These are phyloP conservation scores for Penstemon barbatus DNA, from an alignment of 257 asterid genomes.

Conservation along the genomic window DNA sequence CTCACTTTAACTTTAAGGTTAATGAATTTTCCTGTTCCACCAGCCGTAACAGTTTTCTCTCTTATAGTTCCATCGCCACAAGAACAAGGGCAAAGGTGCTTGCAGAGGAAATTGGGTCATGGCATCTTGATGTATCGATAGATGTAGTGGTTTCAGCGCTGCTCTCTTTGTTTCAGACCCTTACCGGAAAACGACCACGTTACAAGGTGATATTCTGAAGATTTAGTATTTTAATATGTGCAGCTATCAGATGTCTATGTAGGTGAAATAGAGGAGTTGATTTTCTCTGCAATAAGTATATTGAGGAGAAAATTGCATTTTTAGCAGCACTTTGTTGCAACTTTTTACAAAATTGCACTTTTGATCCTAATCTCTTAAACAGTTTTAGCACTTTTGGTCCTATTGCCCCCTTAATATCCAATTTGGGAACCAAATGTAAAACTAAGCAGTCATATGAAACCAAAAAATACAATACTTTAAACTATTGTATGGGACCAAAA, in stretches of 20 bases:
- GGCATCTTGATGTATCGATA: slow-evolving; percentile 65
- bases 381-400: too few species aligned
- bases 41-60: slow-evolving; percentile 16
- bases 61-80: slow-evolving; percentile 59
- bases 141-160: slow-evolving; percentile 58
- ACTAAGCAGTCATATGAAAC: too few species aligned
- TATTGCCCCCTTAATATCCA: too few species aligned
- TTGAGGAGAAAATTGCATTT: not conserved
- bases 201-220: slow-evolving; percentile 43
- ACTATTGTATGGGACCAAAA: too few species aligned
- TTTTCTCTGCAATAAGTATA: not conserved
- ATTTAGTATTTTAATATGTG: not conserved
- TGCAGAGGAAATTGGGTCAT: slow-evolving; percentile 64
- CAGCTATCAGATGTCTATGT: not conserved
- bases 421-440: too few species aligned
- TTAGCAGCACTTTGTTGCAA: too few species aligned
- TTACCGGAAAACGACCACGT: slow-evolving; percentile 58
- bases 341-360: too few species aligned
- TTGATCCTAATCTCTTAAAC: too few species aligned
- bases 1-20: not conserved
- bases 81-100: slow-evolving; percentile 52
- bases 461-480: too few species aligned
- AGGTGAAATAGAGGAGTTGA: not conserved
- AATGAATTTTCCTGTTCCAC: slow-evolving; percentile 4
- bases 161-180: slow-evolving; percentile 56